A percentile compares a stretch with the other conserved stretches of the same genome.
Evolutionary conservation across 441 rosid genomes (phyloP).

Genomic region (Geranium incanum): DNA sequence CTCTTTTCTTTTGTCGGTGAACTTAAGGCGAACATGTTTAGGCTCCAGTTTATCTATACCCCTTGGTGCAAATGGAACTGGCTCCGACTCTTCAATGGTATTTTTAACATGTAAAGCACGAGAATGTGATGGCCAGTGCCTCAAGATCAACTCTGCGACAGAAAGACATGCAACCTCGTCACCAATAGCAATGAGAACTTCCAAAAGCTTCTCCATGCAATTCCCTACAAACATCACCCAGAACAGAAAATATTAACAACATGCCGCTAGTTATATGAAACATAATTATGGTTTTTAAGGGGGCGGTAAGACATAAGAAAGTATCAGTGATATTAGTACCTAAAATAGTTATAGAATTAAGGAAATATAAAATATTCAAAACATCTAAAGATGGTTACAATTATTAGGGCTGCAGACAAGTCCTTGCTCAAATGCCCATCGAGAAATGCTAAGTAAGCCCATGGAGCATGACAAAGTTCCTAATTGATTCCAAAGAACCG

Average conservation of each 20-base stretch:
- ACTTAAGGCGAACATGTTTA: constrained; percentile 74
- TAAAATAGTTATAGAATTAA: not conserved
- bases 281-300: constrained; percentile 12
- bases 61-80: constrained; percentile 78
- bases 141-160: constrained; percentile 84
- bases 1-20: constrained; percentile 79
- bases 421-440: constrained; percentile 99
- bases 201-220: constrained; percentile 98
- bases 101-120: constrained; percentile 85
- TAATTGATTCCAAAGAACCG: constrained; percentile 95
- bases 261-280: not conserved
- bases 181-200: constrained; percentile 96
- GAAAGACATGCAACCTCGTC: constrained; percentile 98
- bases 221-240: constrained; percentile 56
- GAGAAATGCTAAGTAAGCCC: constrained; percentile 83
- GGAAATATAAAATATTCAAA: not conserved
- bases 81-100: constrained; percentile 68
- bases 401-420: constrained; percentile 98
- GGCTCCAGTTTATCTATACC: constrained; percentile 97
- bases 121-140: constrained; percentile 98
- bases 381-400: constrained; percentile 42
- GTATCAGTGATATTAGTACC: constrained; percentile 3
- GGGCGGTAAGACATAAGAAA: constrained; percentile 3
- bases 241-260: constrained; percentile 9
- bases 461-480: constrained; percentile 95